Evolutionary conservation across 2,329 filamentous ascomycete species (phyloP).

Genomic region (Colletotrichum gloeosporioides): DNA sequence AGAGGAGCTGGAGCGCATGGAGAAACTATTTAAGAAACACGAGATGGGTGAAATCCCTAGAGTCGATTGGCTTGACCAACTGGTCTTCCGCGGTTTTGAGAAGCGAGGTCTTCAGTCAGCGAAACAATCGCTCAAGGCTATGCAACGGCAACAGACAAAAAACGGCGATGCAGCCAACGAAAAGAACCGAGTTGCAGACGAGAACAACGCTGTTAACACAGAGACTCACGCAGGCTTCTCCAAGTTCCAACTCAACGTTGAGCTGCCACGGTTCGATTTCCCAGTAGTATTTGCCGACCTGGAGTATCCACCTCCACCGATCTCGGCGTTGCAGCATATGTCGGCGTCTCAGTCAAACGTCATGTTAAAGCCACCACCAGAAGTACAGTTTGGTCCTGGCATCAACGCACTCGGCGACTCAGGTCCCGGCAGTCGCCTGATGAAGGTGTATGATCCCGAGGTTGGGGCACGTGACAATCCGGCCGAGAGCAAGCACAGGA

Average conservation of each 20-base stretch:
- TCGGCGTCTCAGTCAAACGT: conserved; percentile 70
- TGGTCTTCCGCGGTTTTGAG: conserved; percentile 91
- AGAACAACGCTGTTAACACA: conserved; percentile 34
- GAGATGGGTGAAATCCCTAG: conserved; percentile 96
- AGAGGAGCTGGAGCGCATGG: conserved; percentile 88
- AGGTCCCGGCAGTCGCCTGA: conserved; percentile 64
- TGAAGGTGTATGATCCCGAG: conserved; percentile 93
- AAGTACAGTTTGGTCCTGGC: conserved; percentile 89
- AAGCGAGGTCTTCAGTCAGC: conserved; percentile 73
- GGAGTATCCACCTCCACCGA: conserved; percentile 85
- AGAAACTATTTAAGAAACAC: conserved; percentile 93
- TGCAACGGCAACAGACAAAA: conserved; percentile 51
- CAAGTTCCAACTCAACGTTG: conserved; percentile 84
- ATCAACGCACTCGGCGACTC: conserved; percentile 73
- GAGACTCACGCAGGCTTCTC: conserved; percentile 55
- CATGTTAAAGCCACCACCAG: conserved; percentile 79
- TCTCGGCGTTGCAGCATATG: conserved; percentile 75
- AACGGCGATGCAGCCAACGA: conserved; percentile 44
- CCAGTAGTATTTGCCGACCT: conserved; percentile 94
- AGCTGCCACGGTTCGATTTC: conserved; percentile 94
- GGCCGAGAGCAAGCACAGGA: conserved; percentile 91
- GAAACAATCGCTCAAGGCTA: conserved; percentile 65
- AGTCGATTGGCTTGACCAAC: conserved; percentile 93
- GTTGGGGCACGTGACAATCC: conserved; percentile 89
- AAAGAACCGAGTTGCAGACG: conserved; percentile 26